phyloP scores from a whole-genome alignment of 2,329 filamentous ascomycete species.

The Fusarium sp. region DNA sequence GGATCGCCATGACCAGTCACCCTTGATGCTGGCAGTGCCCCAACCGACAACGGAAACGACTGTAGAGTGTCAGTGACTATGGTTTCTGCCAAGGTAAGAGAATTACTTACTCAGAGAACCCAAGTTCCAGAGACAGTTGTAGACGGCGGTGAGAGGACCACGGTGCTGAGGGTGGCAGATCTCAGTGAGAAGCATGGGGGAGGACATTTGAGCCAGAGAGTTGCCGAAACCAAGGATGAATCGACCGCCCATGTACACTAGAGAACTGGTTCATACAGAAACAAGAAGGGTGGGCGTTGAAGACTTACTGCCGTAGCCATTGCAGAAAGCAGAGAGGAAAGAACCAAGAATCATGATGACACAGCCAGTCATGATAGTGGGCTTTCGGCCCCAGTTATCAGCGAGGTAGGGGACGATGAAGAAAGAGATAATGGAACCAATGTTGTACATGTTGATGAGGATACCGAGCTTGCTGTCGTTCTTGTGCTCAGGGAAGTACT shows the following conservation, averaged over 20 bases:
- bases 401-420: slow-evolving; percentile 60
- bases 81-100: not conserved
- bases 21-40: slow-evolving; percentile 67
- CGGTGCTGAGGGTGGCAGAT: slow-evolving; percentile 76
- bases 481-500: slow-evolving; percentile 58
- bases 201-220: slow-evolving; percentile 71
- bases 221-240: slow-evolving; percentile 72
- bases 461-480: slow-evolving; percentile 59
- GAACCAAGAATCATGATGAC: slow-evolving; percentile 60
- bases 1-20: slow-evolving; percentile 74
- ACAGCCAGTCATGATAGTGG: slow-evolving; percentile 58
- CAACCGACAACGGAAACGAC: slow-evolving; percentile 72
- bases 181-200: slow-evolving; percentile 72
- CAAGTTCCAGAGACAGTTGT: slow-evolving; percentile 76
- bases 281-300: no score
- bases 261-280: not conserved
- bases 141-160: slow-evolving; percentile 71
- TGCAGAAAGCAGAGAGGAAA: slow-evolving; percentile 56
- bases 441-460: slow-evolving; percentile 64
- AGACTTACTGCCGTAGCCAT: slow-evolving; percentile 56
- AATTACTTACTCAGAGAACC: slow-evolving; percentile 57
- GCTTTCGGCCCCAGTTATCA: slow-evolving; percentile 57
- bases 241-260: slow-evolving; percentile 55
- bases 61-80: slow-evolving; percentile 1
- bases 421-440: slow-evolving; percentile 60